Evolutionary conservation across 1,284 basidiomycete species (phyloP).

Genomic region (Abortiporus biennis): DNA sequence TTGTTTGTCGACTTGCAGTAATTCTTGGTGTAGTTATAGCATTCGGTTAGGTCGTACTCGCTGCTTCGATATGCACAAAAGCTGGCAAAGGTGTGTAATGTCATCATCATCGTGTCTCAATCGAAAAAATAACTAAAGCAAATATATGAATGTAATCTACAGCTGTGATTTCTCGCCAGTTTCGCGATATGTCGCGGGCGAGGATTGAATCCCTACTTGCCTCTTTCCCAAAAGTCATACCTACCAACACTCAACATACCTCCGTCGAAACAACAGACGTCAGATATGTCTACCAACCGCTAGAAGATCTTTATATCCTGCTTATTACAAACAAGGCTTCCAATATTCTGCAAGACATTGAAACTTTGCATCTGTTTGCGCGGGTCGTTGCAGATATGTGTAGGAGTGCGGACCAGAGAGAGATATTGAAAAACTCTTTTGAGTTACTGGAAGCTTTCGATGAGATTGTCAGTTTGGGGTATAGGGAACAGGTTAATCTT

Average conservation of each 20-base stretch:
- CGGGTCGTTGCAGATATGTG: constrained; percentile 93
- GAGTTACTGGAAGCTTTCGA: constrained; percentile 96
- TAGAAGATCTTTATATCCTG: constrained; percentile 97
- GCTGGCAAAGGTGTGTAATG: constrained; percentile 71
- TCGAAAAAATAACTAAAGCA: not conserved
- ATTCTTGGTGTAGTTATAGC: not conserved
- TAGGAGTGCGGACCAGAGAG: constrained; percentile 81
- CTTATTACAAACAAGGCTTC: constrained; percentile 98
- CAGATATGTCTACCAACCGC: constrained; percentile 96
- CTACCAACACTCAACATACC: constrained; percentile 96
- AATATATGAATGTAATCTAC: not conserved
- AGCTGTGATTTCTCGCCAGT: constrained; percentile 97
- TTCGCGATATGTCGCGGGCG: constrained; percentile 88
- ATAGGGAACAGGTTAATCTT: constrained; percentile 89
- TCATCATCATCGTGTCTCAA: not conserved
- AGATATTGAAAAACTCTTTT: constrained; percentile 90
- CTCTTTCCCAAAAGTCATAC: constrained; percentile 97
- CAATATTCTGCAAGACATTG: constrained; percentile 98
- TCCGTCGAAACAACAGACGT: constrained; percentile 91
- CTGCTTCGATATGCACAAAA: constrained; percentile 92
- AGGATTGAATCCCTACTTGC: constrained; percentile 94
- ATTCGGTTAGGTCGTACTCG: constrained; percentile 76
- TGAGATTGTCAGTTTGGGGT: constrained; percentile 93
- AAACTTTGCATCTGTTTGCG: constrained; percentile 91
- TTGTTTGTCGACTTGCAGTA: not conserved